A percentile compares a stretch with the other conserved stretches of the same genome.
phyloP scores from a whole-genome alignment of 306 rosid genomes.

The Crataegus laevigata region DNA sequence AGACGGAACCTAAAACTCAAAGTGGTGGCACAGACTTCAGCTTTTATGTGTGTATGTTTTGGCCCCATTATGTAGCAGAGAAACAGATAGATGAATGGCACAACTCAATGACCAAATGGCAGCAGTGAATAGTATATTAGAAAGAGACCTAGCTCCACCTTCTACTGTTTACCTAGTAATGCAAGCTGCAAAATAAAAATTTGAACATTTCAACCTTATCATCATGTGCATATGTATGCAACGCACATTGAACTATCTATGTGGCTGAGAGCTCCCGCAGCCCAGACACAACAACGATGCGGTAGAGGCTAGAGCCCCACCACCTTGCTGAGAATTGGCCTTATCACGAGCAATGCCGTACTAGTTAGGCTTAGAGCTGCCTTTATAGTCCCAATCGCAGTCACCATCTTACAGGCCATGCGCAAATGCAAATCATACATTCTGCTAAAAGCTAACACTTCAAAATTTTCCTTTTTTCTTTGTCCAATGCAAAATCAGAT shows the following conservation, averaged over 20 bases:
- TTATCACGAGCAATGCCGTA: background rate
- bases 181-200: background rate
- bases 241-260: no score
- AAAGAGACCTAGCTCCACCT: background rate
- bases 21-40: background rate
- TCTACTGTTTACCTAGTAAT: background rate
- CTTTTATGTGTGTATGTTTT: background rate
- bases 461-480: background rate
- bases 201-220: background rate
- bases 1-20: background rate
- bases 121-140: background rate
- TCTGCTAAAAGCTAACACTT: background rate
- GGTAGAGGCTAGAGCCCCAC: background rate
- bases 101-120: conserved; percentile 8
- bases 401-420: background rate
- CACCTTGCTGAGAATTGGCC: background rate
- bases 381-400: background rate
- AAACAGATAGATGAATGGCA: conserved; percentile 7
- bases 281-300: background rate
- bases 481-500: background rate
- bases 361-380: background rate
- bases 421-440: background rate
- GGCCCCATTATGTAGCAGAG: conserved; percentile 8
- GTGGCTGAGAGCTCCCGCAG: background rate
- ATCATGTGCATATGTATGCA: background rate